Evolutionary conservation across 192 early-diverging fungal species (phyloP), one percentile per base, ranked within the genome.

Genomic region (Linnemannia zychae): DNA sequence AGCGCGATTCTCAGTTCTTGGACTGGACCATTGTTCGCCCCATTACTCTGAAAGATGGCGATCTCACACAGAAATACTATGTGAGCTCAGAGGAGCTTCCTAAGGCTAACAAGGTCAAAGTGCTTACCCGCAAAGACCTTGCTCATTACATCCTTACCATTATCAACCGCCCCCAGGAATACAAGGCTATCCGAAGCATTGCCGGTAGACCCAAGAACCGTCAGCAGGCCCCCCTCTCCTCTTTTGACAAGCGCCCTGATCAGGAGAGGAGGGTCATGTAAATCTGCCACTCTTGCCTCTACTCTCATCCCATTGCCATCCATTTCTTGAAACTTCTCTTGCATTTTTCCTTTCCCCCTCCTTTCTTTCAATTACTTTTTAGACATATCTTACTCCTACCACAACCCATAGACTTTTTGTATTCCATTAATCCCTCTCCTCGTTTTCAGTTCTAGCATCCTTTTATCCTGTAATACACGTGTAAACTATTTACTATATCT

Each of bases 11-110:
- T 16, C 71, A 74, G 9, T 34, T 17, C 34, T 38, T 88, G 6
- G 88, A 88, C 65, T 88, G 88, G 88, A 88, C 88, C n/a, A 88
- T 88, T 47, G 72, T 88, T 40, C 79, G 82, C 9, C 82, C 82
- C 7, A 79, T 84, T 16, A 88, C 75, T 3, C 65, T 88, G 7
- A 82, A 67, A 33, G 84, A 88, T 31, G 88, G 83, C 38, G 71
- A 80, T 49, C 53, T 88, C 1, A 77, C 88, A 0, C 60, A 76
- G 17, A 57, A 67, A 13, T 88, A 82, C 72, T 67, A 20, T 5
- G 65, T 88, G 22, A 80, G 81, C 50, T 77, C 77, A 11, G 77
- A 79, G 1, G 83, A 70, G 16, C 53, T 85, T 15, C 83, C 83
- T 17, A 79, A 76, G n/a, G 22, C 68, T 7, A 80, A 74, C 71